A percentile compares a stretch with the other conserved stretches of the same genome.
Evolutionary conservation across 2,329 filamentous ascomycete species (phyloP).

Genomic region (Biscogniauxia marginata): DNA sequence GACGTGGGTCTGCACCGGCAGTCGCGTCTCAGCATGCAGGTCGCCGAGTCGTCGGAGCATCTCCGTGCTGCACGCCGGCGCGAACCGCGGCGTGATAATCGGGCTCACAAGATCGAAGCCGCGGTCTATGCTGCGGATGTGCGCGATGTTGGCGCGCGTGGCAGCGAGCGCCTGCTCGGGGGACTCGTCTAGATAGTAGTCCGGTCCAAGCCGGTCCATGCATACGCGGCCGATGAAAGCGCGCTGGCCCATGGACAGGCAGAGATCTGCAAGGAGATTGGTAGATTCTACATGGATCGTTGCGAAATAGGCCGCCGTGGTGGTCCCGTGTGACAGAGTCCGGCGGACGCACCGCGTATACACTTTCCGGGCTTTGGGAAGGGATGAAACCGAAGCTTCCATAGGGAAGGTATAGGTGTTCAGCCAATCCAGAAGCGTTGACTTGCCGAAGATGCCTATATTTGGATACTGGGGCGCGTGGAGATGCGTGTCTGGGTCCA

Average conservation of each 20-base stretch:
- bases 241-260: constrained; percentile 75
- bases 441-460: constrained; percentile 87
- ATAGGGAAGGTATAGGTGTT: constrained; percentile 93
- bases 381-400: constrained; percentile 70
- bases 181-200: constrained; percentile 76
- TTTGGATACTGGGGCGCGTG: constrained; percentile 97
- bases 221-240: constrained; percentile 93
- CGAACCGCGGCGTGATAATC: constrained; percentile 75
- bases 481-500: constrained; percentile 79
- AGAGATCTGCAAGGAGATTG: constrained; percentile 86
- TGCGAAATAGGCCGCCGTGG: constrained; percentile 91
- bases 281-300: constrained; percentile 84
- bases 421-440: constrained; percentile 90
- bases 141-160: constrained; percentile 59
- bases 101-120: constrained; percentile 64
- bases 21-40: constrained; percentile 59
- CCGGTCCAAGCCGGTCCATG: constrained; percentile 79
- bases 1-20: constrained; percentile 86
- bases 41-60: constrained; percentile 63
- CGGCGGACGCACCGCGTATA: constrained; percentile 77
- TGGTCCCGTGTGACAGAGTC: constrained; percentile 87
- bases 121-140: constrained; percentile 69
- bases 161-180: constrained; percentile 54
- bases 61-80: constrained; percentile 57
- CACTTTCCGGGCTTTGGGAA: constrained; percentile 63